Evolutionary conservation across 768 basidiomycete genomes (phyloP).

Genomic region (Leucogyrophana mollusca): DNA sequence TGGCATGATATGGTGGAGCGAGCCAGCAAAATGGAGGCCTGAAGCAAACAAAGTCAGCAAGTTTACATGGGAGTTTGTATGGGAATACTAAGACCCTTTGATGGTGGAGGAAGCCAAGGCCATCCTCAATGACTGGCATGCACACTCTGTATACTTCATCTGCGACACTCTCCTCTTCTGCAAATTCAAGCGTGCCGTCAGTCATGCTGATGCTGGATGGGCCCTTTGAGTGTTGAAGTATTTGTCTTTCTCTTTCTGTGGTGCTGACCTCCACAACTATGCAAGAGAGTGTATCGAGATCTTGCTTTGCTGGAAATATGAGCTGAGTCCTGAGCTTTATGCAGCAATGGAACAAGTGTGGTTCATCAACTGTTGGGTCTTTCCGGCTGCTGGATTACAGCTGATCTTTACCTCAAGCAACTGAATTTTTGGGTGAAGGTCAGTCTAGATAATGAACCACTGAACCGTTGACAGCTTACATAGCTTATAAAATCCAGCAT

Average conservation of each 20-base stretch:
- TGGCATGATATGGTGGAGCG: conserved; percentile 6
- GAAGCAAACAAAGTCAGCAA: conserved; percentile 4
- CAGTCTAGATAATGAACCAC: neutral
- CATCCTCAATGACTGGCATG: conserved; percentile 10
- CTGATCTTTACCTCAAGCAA: conserved; percentile 31
- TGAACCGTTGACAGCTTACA: no score
- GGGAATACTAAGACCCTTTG: conserved; percentile 6
- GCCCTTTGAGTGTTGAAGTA: conserved; percentile 25
- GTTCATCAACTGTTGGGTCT: conserved; percentile 29
- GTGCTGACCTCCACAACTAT: conserved; percentile 32
- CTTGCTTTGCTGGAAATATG: conserved; percentile 16
- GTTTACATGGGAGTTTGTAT: neutral
- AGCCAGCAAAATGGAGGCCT: conserved; percentile 12
- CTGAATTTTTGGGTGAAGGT: conserved; percentile 29
- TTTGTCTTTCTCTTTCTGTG: conserved; percentile 27
- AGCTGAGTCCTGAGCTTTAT: conserved; percentile 11
- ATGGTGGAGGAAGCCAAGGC: conserved; percentile 11
- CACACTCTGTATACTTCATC: conserved; percentile 26
- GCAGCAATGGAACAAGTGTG: conserved; percentile 20
- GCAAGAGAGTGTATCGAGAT: conserved; percentile 26
- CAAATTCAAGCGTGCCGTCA: conserved; percentile 29
- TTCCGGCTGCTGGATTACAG: conserved; percentile 22
- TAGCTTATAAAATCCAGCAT: conserved; percentile 9
- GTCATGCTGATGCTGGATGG: conserved; percentile 28
- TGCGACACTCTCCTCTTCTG: conserved; percentile 27